A percentile compares a stretch with the other conserved stretches of the same genome.
These are phyloP conservation scores for Mrakiaceae sp. DNA, from an alignment of 1,284 basidiomycete genomes.

Conservation along the genomic window DNA sequence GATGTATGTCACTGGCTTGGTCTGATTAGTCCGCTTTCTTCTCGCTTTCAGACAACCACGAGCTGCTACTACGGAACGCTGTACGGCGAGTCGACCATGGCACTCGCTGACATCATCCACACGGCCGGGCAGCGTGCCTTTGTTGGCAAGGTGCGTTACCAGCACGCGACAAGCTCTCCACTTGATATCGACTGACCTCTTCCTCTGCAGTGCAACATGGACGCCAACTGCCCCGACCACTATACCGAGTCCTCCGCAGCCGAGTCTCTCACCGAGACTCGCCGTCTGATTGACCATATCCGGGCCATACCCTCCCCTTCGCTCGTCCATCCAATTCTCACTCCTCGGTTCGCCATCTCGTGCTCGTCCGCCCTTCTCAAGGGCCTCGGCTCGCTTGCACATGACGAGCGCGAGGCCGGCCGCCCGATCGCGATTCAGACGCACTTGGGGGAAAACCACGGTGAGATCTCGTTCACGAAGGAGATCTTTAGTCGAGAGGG, in stretches of 20 bases:
- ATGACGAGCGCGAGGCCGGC: constrained; percentile 16
- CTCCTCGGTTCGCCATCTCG: constrained; percentile 91
- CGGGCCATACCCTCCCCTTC: constrained; percentile 37
- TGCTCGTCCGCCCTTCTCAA: constrained; percentile 64
- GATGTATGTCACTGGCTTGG: neutral
- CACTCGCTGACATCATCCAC: constrained; percentile 65
- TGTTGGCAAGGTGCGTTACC: constrained; percentile 43
- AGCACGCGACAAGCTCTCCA: constrained; percentile 13
- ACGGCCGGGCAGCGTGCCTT: constrained; percentile 11
- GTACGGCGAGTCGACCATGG: constrained; percentile 68
- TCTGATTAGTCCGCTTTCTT: neutral
- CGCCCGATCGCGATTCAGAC: constrained; percentile 68
- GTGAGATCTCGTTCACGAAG: constrained; percentile 60
- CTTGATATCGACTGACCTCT: constrained; percentile 1
- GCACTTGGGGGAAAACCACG: constrained; percentile 75
- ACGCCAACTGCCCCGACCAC: constrained; percentile 56
- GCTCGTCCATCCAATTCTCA: constrained; percentile 79
- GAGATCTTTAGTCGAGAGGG: constrained; percentile 43
- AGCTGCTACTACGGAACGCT: constrained; percentile 84
- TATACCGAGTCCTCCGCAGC: constrained; percentile 59
- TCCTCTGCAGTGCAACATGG: constrained; percentile 71
- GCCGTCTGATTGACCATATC: constrained; percentile 58
- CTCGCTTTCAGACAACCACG: constrained; percentile 61
- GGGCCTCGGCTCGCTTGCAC: constrained; percentile 48
- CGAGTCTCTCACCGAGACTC: constrained; percentile 50